Conservation (phyloP, 163 green algal species). For the Volvox carteri region DNA sequence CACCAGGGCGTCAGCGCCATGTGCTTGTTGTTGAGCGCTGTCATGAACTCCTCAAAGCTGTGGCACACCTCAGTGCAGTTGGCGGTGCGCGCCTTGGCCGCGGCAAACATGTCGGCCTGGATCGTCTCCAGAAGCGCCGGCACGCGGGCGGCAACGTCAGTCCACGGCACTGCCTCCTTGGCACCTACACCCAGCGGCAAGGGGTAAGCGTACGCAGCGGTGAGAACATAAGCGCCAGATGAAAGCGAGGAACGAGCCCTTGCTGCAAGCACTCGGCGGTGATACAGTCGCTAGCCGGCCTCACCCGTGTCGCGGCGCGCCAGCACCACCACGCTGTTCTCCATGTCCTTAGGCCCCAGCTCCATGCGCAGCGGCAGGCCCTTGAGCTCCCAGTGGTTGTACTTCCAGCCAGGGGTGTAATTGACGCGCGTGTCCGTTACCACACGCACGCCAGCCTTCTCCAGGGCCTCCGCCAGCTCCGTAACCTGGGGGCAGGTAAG, state of each 20-base stretch:
- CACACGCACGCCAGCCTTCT: slow-evolving; percentile 80
- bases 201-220: too few relatives aligned
- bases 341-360: slow-evolving; percentile 96
- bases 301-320: slow-evolving; percentile 92
- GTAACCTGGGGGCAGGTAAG: slow-evolving; percentile 30
- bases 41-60: slow-evolving; percentile 97
- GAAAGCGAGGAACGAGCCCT: too few relatives aligned
- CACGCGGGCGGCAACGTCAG: slow-evolving; percentile 78
- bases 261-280: too few relatives aligned
- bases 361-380: slow-evolving; percentile 97
- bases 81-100: slow-evolving; percentile 73
- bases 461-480: slow-evolving; percentile 64
- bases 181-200: slow-evolving; percentile 63
- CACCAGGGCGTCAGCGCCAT: slow-evolving; percentile 95
- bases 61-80: slow-evolving; percentile 78
- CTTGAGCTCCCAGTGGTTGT: slow-evolving; percentile 99
- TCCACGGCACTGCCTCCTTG: slow-evolving; percentile 92
- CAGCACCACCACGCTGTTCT: slow-evolving; percentile 84
- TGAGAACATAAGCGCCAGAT: too few relatives aligned
- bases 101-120: slow-evolving; percentile 89
- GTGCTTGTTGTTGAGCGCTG: slow-evolving; percentile 90
- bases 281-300: too few relatives aligned
- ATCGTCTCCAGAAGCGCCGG: slow-evolving; percentile 90
- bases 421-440: slow-evolving; percentile 90
- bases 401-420: slow-evolving; percentile 99